phyloP scores from a whole-genome alignment of 2,329 filamentous ascomycete species.

The Ascochyta koolunga region DNA sequence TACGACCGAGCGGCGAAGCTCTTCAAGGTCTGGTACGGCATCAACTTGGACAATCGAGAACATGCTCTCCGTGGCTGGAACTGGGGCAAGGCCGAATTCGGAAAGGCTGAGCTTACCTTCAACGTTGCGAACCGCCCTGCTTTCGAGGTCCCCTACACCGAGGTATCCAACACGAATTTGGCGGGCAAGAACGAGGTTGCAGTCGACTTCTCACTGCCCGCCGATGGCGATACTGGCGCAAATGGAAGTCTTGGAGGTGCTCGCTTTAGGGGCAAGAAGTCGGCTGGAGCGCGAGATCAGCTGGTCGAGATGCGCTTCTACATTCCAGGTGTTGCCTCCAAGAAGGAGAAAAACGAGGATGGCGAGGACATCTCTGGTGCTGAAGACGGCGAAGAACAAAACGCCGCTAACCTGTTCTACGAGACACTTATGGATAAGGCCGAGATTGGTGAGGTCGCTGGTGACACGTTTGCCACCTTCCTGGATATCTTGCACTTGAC shows the following conservation, averaged over 20 bases:
- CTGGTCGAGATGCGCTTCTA: conserved; percentile 99
- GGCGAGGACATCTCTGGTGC: conserved; percentile 67
- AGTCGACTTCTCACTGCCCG: conserved; percentile 84
- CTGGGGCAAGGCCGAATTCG: conserved; percentile 98
- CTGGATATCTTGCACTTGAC: conserved; percentile 96
- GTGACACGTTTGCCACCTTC: conserved; percentile 97
- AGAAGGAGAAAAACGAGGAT: conserved; percentile 71
- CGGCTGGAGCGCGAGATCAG: conserved; percentile 86
- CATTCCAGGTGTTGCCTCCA: conserved; percentile 83
- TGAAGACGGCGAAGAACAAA: conserved; percentile 77
- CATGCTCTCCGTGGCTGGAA: conserved; percentile 97
- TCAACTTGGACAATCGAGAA: conserved; percentile 88
- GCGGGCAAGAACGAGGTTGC: conserved; percentile 98
- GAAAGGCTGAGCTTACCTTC: conserved; percentile 92
- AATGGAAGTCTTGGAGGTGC: conserved; percentile 78
- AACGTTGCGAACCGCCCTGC: conserved; percentile 96
- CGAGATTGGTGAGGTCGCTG: conserved; percentile 98
- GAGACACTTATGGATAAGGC: conserved; percentile 98
- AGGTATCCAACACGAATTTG: conserved; percentile 96
- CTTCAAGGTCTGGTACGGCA: conserved; percentile 98
- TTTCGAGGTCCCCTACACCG: conserved; percentile 95
- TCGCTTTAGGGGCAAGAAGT: conserved; percentile 81
- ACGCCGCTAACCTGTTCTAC: conserved; percentile 96
- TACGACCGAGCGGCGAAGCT: conserved; percentile 88
- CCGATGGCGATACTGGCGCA: conserved; percentile 73